These are phyloP conservation scores for Otatea glauca DNA, from an alignment of 176 grass and related monocot genomes.

Conservation along the genomic window DNA sequence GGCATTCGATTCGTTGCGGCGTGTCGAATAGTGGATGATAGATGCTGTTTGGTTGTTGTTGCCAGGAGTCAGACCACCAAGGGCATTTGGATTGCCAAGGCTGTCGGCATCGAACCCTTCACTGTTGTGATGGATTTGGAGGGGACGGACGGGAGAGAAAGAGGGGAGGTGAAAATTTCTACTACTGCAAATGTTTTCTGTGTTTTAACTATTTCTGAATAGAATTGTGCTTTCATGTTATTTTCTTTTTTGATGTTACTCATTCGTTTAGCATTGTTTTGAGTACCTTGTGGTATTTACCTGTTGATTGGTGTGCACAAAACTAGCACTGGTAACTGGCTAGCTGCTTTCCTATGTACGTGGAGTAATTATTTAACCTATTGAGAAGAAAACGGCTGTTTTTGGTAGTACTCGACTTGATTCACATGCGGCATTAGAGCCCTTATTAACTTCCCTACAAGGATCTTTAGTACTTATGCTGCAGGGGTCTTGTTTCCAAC, in stretches of 20 bases:
- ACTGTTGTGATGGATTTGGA: conserved; percentile 88
- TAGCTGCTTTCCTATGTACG: not conserved
- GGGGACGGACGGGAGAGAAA: conserved; percentile 84
- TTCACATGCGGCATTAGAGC: conserved; percentile 39
- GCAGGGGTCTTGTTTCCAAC: not conserved
- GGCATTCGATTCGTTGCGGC: not conserved
- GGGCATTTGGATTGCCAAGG: conserved; percentile 86
- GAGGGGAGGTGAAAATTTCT: conserved; percentile 72
- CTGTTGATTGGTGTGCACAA: conserved; percentile 8
- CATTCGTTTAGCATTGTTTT: not conserved
- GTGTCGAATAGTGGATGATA: not conserved
- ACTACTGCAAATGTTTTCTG: not conserved
- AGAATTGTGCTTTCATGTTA: not conserved
- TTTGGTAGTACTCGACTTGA: conserved; percentile 21
- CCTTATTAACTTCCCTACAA: conserved; percentile 24
- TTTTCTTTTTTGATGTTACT: not conserved
- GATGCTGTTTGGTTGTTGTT: not conserved
- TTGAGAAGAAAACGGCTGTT: not conserved
- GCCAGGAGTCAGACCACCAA: conserved; percentile 84
- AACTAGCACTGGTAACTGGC: not conserved
- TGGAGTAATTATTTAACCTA: not conserved
- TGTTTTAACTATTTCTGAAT: not conserved
- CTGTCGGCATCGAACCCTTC: conserved; percentile 66
- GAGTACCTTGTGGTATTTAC: not conserved
- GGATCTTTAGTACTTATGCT: conserved; percentile 8